phyloP scores from a whole-genome alignment of 306 rosid species.

The Casuarina equisetifolia region DNA sequence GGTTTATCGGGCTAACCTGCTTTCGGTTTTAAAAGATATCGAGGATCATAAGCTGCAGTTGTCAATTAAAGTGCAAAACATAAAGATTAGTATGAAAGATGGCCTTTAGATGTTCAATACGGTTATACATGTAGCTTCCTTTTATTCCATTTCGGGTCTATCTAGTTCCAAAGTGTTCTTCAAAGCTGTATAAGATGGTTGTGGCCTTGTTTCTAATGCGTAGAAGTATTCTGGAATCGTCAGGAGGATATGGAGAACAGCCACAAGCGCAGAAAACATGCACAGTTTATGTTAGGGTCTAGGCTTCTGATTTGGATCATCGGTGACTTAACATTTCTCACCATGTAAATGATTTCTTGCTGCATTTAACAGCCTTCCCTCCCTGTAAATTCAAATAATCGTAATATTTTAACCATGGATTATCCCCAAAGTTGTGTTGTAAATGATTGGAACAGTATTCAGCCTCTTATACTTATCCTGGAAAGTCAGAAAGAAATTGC shows the following conservation, averaged over 20 bases:
- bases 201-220: slow-evolving; percentile 10
- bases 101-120: slow-evolving; percentile 54
- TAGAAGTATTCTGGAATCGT: slow-evolving; percentile 3
- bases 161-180: slow-evolving; percentile 24
- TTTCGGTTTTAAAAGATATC: slow-evolving; percentile 90
- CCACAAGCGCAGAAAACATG: background rate
- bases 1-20: slow-evolving; percentile 89
- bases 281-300: slow-evolving; percentile 4
- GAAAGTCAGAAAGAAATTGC: too few species aligned
- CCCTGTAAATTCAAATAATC: too few species aligned
- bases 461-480: too few species aligned
- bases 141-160: slow-evolving; percentile 11
- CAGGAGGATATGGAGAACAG: background rate
- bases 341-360: background rate
- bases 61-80: slow-evolving; percentile 90
- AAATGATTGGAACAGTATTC: too few species aligned
- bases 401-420: background rate
- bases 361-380: background rate
- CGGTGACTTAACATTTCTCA: slow-evolving; percentile 11
- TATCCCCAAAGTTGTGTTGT: background rate
- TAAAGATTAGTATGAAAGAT: slow-evolving; percentile 92
- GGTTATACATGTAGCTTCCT: slow-evolving; percentile 31
- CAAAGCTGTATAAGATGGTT: background rate
- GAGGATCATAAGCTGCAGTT: slow-evolving; percentile 93
- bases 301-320: slow-evolving; percentile 2